Percentiles rank a stretch among this genome's conserved stretches.
Conservation (phyloP, 1,284 basidiomycete species). For the Butyriboletus appendiculatus region DNA sequence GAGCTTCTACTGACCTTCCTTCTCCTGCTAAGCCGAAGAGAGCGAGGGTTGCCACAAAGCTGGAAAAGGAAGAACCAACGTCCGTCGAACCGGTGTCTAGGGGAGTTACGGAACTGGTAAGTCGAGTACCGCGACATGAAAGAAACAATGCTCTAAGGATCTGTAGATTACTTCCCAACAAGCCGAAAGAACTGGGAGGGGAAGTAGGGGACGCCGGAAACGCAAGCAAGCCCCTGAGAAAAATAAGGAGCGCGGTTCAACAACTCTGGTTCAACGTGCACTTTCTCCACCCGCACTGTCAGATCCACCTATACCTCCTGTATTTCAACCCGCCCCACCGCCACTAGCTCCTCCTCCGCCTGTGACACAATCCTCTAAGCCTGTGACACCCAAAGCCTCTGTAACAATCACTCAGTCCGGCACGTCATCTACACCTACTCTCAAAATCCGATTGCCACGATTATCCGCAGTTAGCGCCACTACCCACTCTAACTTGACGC, state of each 20-base stretch:
- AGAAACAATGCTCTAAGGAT: slow-evolving; percentile 7
- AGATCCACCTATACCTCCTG: slow-evolving; percentile 18
- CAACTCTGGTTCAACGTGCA: slow-evolving; percentile 5
- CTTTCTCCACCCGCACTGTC: slow-evolving; percentile 15
- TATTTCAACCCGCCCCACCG: slow-evolving; percentile 14
- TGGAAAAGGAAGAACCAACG: slow-evolving; percentile 30
- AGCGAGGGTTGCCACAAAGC: slow-evolving; percentile 26
- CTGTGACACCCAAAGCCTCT: slow-evolving; percentile 36
- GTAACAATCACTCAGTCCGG: slow-evolving; percentile 37
- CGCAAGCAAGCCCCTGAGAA: slow-evolving; percentile 16
- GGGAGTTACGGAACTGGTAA: slow-evolving; percentile 15
- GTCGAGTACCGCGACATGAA: slow-evolving; percentile 6
- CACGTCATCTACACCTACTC: slow-evolving; percentile 35
- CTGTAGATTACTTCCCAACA: slow-evolving; percentile 15
- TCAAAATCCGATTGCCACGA: slow-evolving; percentile 36
- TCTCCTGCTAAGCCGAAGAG: slow-evolving; percentile 34
- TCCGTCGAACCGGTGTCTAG: slow-evolving; percentile 7
- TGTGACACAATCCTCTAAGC: slow-evolving; percentile 22
- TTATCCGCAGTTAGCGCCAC: slow-evolving; percentile 32
- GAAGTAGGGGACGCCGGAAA: slow-evolving; percentile 27
- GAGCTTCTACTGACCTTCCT: slow-evolving; percentile 18
- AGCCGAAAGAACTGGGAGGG: slow-evolving; percentile 15
- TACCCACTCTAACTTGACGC: slow-evolving; percentile 22
- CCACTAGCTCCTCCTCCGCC: slow-evolving; percentile 9
- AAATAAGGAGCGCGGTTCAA: slow-evolving; percentile 15